These are phyloP conservation scores for Starmerella asiatica DNA, from an alignment of 805 yeast species.

Conservation along the genomic window DNA sequence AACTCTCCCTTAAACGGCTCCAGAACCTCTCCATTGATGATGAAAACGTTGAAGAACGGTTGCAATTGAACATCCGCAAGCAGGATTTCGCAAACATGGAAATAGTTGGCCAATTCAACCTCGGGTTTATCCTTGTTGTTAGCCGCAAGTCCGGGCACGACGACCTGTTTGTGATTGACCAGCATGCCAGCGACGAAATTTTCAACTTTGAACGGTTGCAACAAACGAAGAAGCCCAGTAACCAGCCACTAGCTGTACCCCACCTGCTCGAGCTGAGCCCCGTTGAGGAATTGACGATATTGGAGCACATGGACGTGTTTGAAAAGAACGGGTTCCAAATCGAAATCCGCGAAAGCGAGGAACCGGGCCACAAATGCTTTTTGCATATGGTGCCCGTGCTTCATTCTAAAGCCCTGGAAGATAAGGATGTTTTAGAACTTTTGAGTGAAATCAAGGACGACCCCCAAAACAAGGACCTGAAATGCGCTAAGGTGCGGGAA, in stretches of 20 bases:
- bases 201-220: conserved; percentile 69
- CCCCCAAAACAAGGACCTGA: conserved; percentile 33
- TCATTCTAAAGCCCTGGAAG: conserved; percentile 52
- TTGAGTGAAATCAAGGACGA: conserved; percentile 50
- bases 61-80: conserved; percentile 53
- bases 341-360: conserved; percentile 34
- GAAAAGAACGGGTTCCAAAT: conserved; percentile 67
- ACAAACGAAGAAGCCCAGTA: conserved; percentile 41
- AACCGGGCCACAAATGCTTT: conserved; percentile 44
- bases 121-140: conserved; percentile 80
- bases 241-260: conserved; percentile 58
- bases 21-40: conserved; percentile 30
- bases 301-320: conserved; percentile 46
- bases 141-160: conserved; percentile 27
- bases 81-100: conserved; percentile 62
- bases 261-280: conserved; percentile 49
- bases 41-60: conserved; percentile 42
- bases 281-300: conserved; percentile 61
- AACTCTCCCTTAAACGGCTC: conserved; percentile 4
- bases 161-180: conserved; percentile 81
- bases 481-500: conserved; percentile 65
- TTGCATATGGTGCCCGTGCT: conserved; percentile 60
- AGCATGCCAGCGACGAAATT: conserved; percentile 96
- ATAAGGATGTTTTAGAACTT: conserved; percentile 58
- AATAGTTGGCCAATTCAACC: conserved; percentile 83